Evolutionary conservation across 441 rosid genomes (phyloP).

Genomic region (Kokia cookei): DNA sequence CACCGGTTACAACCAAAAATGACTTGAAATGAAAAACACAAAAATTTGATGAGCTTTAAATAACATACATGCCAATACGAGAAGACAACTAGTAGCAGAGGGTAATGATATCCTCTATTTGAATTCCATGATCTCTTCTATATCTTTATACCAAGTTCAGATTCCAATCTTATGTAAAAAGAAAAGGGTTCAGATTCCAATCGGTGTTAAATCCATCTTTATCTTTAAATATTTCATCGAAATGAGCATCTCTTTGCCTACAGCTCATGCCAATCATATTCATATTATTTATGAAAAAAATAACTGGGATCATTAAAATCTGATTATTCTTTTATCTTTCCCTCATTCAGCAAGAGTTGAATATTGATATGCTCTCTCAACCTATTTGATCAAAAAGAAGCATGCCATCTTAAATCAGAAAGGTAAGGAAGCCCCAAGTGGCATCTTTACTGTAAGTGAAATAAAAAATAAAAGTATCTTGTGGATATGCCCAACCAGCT

Average conservation of each 20-base stretch:
- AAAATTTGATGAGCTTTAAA: background rate
- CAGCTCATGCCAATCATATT: background rate
- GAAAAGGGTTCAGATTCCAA: background rate
- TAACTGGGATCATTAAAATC: background rate
- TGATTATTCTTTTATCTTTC: background rate
- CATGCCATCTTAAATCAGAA: background rate
- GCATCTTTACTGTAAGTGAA: background rate
- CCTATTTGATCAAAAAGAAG: background rate
- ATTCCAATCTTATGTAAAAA: background rate
- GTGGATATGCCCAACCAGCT: background rate
- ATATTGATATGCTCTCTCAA: background rate
- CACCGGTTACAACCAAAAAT: background rate
- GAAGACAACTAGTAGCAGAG: background rate
- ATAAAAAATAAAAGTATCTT: background rate
- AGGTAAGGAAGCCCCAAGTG: background rate
- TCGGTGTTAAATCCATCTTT: background rate
- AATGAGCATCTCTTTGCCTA: background rate
- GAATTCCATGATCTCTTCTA: background rate
- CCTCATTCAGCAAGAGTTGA: background rate
- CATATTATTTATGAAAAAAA: background rate
- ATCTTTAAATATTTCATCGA: background rate
- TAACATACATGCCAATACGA: background rate
- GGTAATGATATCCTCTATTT: background rate
- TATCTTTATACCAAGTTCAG: background rate
- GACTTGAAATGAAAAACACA: background rate